These are phyloP conservation scores for Alternaria ventricosa DNA, from an alignment of 2,329 filamentous ascomycete species.

Conservation along the genomic window DNA sequence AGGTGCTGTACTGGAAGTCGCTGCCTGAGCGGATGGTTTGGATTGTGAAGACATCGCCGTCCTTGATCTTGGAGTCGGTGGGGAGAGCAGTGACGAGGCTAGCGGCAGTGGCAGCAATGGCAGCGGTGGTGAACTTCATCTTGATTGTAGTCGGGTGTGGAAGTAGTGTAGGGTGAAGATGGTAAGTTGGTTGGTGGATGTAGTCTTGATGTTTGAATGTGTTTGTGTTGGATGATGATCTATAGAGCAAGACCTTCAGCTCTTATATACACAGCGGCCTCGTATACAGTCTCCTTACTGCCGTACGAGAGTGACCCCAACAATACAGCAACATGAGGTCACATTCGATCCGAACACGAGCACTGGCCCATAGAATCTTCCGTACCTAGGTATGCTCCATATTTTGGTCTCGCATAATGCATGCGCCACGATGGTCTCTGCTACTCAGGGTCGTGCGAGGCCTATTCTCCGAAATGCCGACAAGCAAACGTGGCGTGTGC, in stretches of 20 bases:
- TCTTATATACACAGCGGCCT: slow-evolving; percentile 21
- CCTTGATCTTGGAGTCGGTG: slow-evolving; percentile 27
- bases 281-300: background rate
- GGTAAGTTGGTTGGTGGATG: slow-evolving; percentile 8
- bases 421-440: slow-evolving; percentile 2
- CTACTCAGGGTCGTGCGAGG: background rate
- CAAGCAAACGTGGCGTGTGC: background rate
- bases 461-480: slow-evolving; percentile 1
- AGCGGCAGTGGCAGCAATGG: slow-evolving; percentile 2
- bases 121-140: slow-evolving; percentile 14
- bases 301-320: background rate
- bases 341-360: slow-evolving; percentile 23
- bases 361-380: slow-evolving; percentile 3
- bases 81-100: slow-evolving; percentile 8
- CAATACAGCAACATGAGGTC: slow-evolving; percentile 27
- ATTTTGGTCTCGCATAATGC: slow-evolving; percentile 1
- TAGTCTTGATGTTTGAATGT: slow-evolving; percentile 6
- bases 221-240: slow-evolving; percentile 6
- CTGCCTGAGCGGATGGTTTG: slow-evolving; percentile 60
- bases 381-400: slow-evolving; percentile 10
- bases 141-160: slow-evolving; percentile 11
- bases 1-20: slow-evolving; percentile 55
- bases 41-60: slow-evolving; percentile 55
- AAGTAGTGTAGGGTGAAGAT: slow-evolving; percentile 28
- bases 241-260: background rate